Conservation (phyloP, 31 red algal genomes). For the Endocladia muricata region DNA sequence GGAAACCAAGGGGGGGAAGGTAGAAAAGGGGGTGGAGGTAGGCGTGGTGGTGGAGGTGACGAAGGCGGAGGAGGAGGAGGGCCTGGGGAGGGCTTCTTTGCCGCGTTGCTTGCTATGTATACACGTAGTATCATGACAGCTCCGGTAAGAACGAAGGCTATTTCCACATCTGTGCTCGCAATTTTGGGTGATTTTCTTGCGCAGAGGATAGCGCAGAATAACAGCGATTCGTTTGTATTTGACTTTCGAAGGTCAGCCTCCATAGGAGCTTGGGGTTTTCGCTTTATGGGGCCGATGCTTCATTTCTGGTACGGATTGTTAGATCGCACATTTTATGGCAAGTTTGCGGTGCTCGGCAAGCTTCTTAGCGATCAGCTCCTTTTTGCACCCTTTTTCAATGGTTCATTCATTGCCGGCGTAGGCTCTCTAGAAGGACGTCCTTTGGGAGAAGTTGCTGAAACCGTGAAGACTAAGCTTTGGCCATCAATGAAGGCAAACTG, state of each 20-base stretch:
- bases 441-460: conserved; percentile 21
- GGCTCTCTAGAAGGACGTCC: conserved; percentile 53
- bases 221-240: not conserved
- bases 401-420: conserved; percentile 48
- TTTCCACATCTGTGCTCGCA: conserved; percentile 38
- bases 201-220: conserved; percentile 31
- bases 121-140: conserved; percentile 13
- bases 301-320: conserved; percentile 62
- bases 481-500: conserved; percentile 77
- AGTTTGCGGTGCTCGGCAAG: conserved; percentile 44
- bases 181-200: conserved; percentile 52
- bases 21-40: conserved; percentile 6
- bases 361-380: conserved; percentile 59
- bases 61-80: conserved; percentile 25
- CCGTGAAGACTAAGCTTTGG: conserved; percentile 46
- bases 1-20: conserved; percentile 11
- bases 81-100: conserved; percentile 18
- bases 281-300: conserved; percentile 49
- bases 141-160: conserved; percentile 47
- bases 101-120: conserved; percentile 43
- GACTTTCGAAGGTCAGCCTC: conserved; percentile 32
- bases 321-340: conserved; percentile 32
- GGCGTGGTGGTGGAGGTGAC: conserved; percentile 19
- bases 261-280: conserved; percentile 45
- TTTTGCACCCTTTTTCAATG: conserved; percentile 56